These are phyloP conservation scores for Umbelopsis ramanniana DNA, from an alignment of 192 early-diverging fungal genomes.

Conservation along the genomic window DNA sequence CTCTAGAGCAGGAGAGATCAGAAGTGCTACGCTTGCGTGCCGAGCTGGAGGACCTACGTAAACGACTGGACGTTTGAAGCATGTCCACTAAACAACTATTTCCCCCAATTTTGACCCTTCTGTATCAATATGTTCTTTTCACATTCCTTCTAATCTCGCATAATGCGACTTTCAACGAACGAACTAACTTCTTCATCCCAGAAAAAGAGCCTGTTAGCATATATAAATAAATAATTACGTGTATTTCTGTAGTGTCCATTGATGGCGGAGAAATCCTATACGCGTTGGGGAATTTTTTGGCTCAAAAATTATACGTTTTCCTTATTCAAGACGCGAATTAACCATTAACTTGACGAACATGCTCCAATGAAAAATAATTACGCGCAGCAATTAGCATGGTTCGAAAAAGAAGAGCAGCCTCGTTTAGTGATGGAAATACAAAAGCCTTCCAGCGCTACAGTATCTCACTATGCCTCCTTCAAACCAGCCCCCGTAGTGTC, in stretches of 20 bases:
- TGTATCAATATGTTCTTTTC: not conserved
- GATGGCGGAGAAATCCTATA: no score
- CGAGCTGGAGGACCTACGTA: not conserved
- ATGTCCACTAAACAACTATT: not conserved
- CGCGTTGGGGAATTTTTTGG: not conserved
- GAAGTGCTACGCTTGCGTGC: not conserved
- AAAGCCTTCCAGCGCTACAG: not conserved
- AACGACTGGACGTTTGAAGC: constrained; percentile 2
- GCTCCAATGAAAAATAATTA: constrained; percentile 21
- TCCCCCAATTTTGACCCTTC: not conserved
- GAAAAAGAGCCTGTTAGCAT: no score
- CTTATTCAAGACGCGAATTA: not conserved
- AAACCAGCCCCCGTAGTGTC: not conserved
- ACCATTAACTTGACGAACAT: not conserved
- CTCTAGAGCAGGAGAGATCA: not conserved
- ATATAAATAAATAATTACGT: no score
- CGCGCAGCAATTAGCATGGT: constrained; percentile 17
- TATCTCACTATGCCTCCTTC: not conserved
- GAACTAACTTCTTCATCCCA: no score
- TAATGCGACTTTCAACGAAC: no score
- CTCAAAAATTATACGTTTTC: not conserved
- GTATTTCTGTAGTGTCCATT: no score
- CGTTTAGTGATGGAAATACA: constrained; percentile 3
- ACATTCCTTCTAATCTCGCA: not conserved
- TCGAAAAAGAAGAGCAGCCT: constrained; percentile 3